Evolutionary conservation across 805 yeast genomes (phyloP), one percentile per base, ranked within the genome.

Genomic region (Vanderwaltozyma verrucispora): DNA sequence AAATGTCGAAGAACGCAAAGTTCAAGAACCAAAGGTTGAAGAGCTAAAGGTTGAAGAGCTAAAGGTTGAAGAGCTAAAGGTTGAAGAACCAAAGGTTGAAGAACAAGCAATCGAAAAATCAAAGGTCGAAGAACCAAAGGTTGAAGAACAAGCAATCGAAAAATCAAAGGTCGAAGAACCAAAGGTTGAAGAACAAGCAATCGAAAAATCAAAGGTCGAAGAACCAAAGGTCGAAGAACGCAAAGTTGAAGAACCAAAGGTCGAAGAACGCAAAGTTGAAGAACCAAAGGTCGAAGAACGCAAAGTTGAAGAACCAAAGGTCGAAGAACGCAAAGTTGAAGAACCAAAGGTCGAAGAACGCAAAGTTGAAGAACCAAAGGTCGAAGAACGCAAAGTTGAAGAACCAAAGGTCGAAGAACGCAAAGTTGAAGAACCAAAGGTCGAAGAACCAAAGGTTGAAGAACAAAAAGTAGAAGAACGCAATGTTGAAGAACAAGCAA

Each of bases 291-390:
- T 24, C 28, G 34, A 32, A n/a, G 28, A 32, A 32, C 27, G n/a
- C 21, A 32, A 32, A n/a, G 28, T 16, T 23, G 34, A 32, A 32
- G 28, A 32, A 13, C 27, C n/a, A 23, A 32, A 32, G 6, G 20
- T 17, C 4, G 21, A 23, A 10, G 15, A 32, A 32, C 28, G 6
- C 21, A 23, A 32, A 13, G 28, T 16, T 15, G 12, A 31, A n/a
- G 17, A 19, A 18, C 19, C 17, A 33, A 33, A 33, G 9, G 31
- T 15, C n/a, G 36, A 33, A 28, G 30, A 34, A 34, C 28, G 27
- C 3, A 33, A 33, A 10, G 15, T 32, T 9, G 27, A 30, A 21
- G 21, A 32, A 12, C 28, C 5, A 24, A 32, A 32, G 28, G 27
- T 24, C 15, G 34, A 32, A 15, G 20, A 23, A 17, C 21, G 13